Percentiles rank a stretch among this genome's conserved stretches.
Evolutionary conservation across 768 basidiomycete species (phyloP).

Genomic region (Dacryopinax spathularia): DNA sequence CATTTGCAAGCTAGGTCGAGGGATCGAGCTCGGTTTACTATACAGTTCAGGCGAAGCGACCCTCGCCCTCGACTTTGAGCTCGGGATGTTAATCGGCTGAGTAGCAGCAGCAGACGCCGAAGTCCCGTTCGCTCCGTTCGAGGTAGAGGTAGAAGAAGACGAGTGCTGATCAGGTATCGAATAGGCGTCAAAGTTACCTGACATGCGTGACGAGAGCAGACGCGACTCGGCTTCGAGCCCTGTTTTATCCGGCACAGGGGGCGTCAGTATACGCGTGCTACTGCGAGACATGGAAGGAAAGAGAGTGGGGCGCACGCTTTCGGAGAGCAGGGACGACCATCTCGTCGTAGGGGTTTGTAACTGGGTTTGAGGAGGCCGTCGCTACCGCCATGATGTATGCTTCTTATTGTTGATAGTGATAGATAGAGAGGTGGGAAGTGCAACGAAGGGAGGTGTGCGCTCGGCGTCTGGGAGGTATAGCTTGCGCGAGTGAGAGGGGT

Average conservation of each 20-base stretch:
- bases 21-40: constrained; percentile 33
- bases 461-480: too few relatives aligned
- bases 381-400: neutral
- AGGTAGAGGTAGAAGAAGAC: constrained; percentile 13
- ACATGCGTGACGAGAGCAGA: constrained; percentile 61
- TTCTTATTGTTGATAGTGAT: neutral
- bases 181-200: constrained; percentile 44
- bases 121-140: constrained; percentile 11
- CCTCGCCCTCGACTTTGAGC: constrained; percentile 8
- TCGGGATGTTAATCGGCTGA: constrained; percentile 13
- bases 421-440: neutral
- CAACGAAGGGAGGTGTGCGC: neutral
- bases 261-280: too few relatives aligned
- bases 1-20: constrained; percentile 32
- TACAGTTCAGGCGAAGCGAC: constrained; percentile 7
- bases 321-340: constrained; percentile 67
- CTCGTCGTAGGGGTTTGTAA: constrained; percentile 50
- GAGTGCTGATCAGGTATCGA: constrained; percentile 8
- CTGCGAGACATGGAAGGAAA: neutral
- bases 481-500: too few relatives aligned
- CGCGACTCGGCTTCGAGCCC: constrained; percentile 71
- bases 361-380: neutral
- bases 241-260: constrained; percentile 21
- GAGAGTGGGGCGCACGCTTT: constrained; percentile 41
- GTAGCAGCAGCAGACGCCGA: constrained; percentile 9